Base-by-base conservation (phyloP, 306 rosid genomes). In the Begonia loranthoides region DNA sequence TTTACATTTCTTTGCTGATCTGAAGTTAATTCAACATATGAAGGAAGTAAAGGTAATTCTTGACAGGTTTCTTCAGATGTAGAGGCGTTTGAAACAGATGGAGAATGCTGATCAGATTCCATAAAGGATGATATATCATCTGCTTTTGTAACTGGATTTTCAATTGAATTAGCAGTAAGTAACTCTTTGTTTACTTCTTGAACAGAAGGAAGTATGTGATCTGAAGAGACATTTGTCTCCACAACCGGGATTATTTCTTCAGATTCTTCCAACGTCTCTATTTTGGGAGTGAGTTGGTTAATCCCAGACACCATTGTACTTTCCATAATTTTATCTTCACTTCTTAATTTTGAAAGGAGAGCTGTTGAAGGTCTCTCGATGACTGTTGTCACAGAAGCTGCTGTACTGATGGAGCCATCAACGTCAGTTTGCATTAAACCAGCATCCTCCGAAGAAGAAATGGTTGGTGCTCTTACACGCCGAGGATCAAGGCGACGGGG, bases 401-500 rank as follows among this genome's bases (percentile, higher is more conserved):
- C 85, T 67, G 69, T 86, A 59, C 56, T 57, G 49, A 68, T 44
- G 41, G 77, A 72, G 69, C 76, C 69, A 54, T 82, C 86, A 58
- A 61, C 65, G 24, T 86, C 94, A 56, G 65, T 66, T 53, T 70
- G 76, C 62, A 60, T 16, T 53, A 62, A 65, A 65, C 56, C 65
- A 54, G 50, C 50, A 58, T 86, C 92, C 41, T 90, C 95, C 41
- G 63, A 45, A 45, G 57, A 14, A 51, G 92, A 68, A 39, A 61
- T 55, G 50, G 81, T 59, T 49, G 74, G 62, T 46, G 61, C 74
- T 2, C 71, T 66, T 52, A 65, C 69, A 55, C 88, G 87, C 14
- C 99, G 82, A 2, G 99, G 99, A 90, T 90, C 99, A 34, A 78
- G 62, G 54, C 99, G 95, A 59, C 99, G 99, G 45, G 99, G 99